These are phyloP conservation scores for Glycine tomentella DNA, from an alignment of 306 rosid genomes.

Conservation along the genomic window DNA sequence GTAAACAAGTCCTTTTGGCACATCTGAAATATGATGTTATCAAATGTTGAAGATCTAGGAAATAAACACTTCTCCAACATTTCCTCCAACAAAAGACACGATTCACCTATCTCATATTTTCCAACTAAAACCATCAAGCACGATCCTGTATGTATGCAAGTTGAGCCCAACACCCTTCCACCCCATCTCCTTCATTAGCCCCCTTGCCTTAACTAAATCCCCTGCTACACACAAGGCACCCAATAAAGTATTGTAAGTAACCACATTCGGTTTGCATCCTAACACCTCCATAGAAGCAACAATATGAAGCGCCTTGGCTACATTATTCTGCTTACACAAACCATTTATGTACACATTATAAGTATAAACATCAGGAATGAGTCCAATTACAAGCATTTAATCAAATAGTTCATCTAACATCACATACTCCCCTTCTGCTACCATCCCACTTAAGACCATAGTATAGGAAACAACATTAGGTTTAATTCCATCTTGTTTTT, in stretches of 20 bases:
- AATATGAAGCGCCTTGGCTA: slow-evolving; percentile 59
- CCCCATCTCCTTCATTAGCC: slow-evolving; percentile 62
- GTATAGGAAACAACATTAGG: slow-evolving; percentile 84
- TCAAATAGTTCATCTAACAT: slow-evolving; percentile 72
- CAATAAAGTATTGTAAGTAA: slow-evolving; percentile 72
- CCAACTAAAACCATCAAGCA: slow-evolving; percentile 68
- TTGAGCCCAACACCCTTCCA: slow-evolving; percentile 64
- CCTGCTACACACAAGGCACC: slow-evolving; percentile 55
- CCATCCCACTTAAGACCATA: slow-evolving; percentile 67
- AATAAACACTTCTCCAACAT: slow-evolving; percentile 61
- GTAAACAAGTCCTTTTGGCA: slow-evolving; percentile 61
- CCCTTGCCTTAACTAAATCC: slow-evolving; percentile 54
- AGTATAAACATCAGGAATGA: slow-evolving; percentile 73
- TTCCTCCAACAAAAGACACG: slow-evolving; percentile 65
- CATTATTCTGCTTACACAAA: slow-evolving; percentile 69
- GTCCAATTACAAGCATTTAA: slow-evolving; percentile 78
- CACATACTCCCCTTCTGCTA: slow-evolving; percentile 54
- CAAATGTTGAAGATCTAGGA: slow-evolving; percentile 61
- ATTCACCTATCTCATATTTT: slow-evolving; percentile 63
- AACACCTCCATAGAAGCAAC: slow-evolving; percentile 68
- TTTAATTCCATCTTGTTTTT: slow-evolving; percentile 67
- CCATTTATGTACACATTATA: slow-evolving; percentile 75
- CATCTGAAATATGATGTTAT: slow-evolving; percentile 61
- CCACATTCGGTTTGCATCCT: slow-evolving; percentile 74
- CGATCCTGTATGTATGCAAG: slow-evolving; percentile 62